Base-by-base conservation (phyloP, 2,329 filamentous ascomycete genomes). In the Tolypocladium inflatum region DNA sequence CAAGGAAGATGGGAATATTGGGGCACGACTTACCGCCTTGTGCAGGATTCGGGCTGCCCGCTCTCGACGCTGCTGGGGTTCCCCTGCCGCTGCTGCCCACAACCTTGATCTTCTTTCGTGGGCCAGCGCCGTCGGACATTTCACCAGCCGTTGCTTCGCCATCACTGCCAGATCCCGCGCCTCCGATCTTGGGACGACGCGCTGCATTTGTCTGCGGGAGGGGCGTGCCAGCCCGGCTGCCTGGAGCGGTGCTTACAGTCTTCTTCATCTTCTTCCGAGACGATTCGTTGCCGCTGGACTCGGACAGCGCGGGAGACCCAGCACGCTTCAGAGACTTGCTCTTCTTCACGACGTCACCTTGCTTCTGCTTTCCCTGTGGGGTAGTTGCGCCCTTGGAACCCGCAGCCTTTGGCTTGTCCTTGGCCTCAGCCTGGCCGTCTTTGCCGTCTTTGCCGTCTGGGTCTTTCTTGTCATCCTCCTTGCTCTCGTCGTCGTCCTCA, bases 231-330 rank as follows among this genome's bases (percentile, higher is more conserved):
- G 80, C 76, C 23, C 83, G 80, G 59, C 83, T 85, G 56, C 76
- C 76, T 2, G 77, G 70, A 17, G 80, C 79, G 19, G 76, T 68
- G 3, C 69, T 71, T 2, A 73, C 73, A 61, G 84, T 81, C 69
- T 88, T 88, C 75, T 87, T 89, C 68, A 88, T 84, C 70, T 82
- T 83, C 76, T 90, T 90, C 74, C 94, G 87, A 30, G 86, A 84
- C 0, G 90, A 93, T 70, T 97, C 93, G 65, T 92, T 95, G 56
- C 91, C 93, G 70, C 91, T 96, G 11, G 91, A 91, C 70, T 97
- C 93, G 2, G 91, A 97, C 38, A 89, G 80, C 63, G 92, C 88
- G 3, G 92, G 91, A 19, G 91, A 96, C 21, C 91, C 91, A 38
- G 90, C 82, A 37, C 93, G 86, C 76, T 97, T 97, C 56, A 93